Percentiles rank a stretch among this genome's conserved stretches.
Evolutionary conservation across 345 rosid genomes (phyloP).

Genomic region (Lagerstroemia speciosa): DNA sequence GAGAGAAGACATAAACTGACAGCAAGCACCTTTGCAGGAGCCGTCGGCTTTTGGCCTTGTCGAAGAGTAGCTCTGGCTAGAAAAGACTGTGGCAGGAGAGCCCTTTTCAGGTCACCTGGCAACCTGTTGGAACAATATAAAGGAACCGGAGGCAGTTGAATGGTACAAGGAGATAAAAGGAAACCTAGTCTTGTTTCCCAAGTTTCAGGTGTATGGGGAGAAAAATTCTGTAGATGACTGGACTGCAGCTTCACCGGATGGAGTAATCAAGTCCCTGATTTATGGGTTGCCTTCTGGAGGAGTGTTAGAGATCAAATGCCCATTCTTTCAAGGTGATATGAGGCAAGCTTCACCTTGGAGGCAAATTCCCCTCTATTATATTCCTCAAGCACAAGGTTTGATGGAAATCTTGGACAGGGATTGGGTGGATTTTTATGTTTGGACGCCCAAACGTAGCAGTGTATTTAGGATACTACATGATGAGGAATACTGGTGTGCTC

Average conservation of each 20-base stretch:
- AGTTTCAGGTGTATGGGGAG: slow-evolving; percentile 35
- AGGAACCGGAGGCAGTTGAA: slow-evolving; percentile 52
- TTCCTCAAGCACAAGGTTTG: slow-evolving; percentile 79
- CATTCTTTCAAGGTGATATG: slow-evolving; percentile 36
- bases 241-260: slow-evolving; percentile 94
- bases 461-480: slow-evolving; percentile 48
- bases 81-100: slow-evolving; percentile 52
- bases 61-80: slow-evolving; percentile 70
- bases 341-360: slow-evolving; percentile 42
- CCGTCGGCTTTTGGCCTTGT: slow-evolving; percentile 54
- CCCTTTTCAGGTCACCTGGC: slow-evolving; percentile 44
- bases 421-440: slow-evolving; percentile 79
- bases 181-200: slow-evolving; percentile 26
- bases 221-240: slow-evolving; percentile 32
- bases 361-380: slow-evolving; percentile 36
- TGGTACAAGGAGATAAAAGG: slow-evolving; percentile 45
- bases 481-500: slow-evolving; percentile 42
- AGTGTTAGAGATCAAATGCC: slow-evolving; percentile 72
- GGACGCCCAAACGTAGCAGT: slow-evolving; percentile 66
- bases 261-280: slow-evolving; percentile 26
- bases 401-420: slow-evolving; percentile 73
- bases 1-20: slow-evolving; percentile 44
- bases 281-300: slow-evolving; percentile 43
- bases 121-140: slow-evolving; percentile 45
- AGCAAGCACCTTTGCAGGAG: slow-evolving; percentile 62